A percentile compares a stretch with the other conserved stretches of the same genome.
Evolutionary conservation across 2,329 filamentous ascomycete genomes (phyloP).

Genomic region (Exophiala alcalophila): DNA sequence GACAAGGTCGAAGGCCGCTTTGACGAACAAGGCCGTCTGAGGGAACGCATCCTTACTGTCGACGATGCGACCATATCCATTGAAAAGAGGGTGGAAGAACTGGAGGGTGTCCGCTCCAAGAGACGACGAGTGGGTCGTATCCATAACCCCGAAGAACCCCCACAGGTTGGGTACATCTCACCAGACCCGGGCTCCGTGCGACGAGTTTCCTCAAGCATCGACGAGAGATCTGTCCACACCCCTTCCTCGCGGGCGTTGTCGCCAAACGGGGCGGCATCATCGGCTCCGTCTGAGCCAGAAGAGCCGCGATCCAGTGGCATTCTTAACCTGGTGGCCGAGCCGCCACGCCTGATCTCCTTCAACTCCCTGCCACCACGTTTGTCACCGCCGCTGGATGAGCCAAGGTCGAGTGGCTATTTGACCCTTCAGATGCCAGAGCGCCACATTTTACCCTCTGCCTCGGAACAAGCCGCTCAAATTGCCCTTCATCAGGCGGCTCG

Average conservation of each 20-base stretch:
- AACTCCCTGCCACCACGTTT: constrained; percentile 15
- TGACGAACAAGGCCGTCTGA: constrained; percentile 32
- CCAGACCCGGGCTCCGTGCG: constrained; percentile 20
- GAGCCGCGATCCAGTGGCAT: constrained; percentile 31
- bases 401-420: constrained; percentile 30
- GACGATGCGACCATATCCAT: constrained; percentile 31
- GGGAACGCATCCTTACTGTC: constrained; percentile 31
- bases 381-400: constrained; percentile 25
- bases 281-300: constrained; percentile 11
- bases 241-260: constrained; percentile 28
- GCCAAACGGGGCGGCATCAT: constrained; percentile 16
- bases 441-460: constrained; percentile 13
- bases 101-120: constrained; percentile 25
- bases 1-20: constrained; percentile 31
- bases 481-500: constrained; percentile 13
- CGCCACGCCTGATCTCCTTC: constrained; percentile 11
- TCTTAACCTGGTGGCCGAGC: constrained; percentile 25
- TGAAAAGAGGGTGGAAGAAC: constrained; percentile 28
- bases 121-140: constrained; percentile 22
- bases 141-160: constrained; percentile 11
- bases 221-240: constrained; percentile 25
- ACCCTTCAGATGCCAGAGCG: constrained; percentile 25
- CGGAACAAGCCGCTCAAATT: constrained; percentile 11
- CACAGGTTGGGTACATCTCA: constrained; percentile 19
- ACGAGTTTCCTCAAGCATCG: constrained; percentile 24